Base-by-base conservation (phyloP, 1,284 basidiomycete species). In the Coniophora puteana region DNA sequence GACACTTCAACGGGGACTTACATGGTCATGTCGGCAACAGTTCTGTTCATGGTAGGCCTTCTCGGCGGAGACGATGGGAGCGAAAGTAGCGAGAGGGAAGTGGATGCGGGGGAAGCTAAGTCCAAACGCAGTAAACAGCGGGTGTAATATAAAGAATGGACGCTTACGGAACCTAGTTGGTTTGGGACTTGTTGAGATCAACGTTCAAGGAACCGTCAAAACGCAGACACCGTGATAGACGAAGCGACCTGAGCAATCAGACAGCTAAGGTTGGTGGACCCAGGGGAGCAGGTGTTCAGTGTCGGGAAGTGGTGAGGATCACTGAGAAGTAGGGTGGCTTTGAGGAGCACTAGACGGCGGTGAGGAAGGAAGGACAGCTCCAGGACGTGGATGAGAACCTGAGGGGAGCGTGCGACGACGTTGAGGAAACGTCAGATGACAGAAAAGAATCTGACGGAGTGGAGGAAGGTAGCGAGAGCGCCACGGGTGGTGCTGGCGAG, bases 111-210 rank as follows among this genome's bases (percentile, higher is more conserved):
- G 86, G 63, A 69, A 69, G 28, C 67, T 69, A 37, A 44, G n/a
- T n/a, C 8, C 24, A 2, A 41, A 21, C 6, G 14, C n/a, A 38
- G 6, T 12, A 22, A 3, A 17, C 65, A 3, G n/a, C n/a, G 23
- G n/a, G n/a, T 2, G 5, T 8, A 10, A 16, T 17, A 43, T 4
- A 3, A 38, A 20, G 8, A 16, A 2, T 18, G 8, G 31, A 3
- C 5, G 57, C 68, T 54, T 47, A 82, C 72, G 84, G 89, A 40
- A 92, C 89, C 59, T 91, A 67, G 71, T 92, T 92, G 53, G 88
- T 92, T 71, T 93, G 91, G 83, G 93, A 93, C 70, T 93, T 89
- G 69, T 90, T 92, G 57, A 93, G 68, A 65, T 93, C 90, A 58
- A 93, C 90, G 66, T 93, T 93, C 58, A 93, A 78, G 48, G 89